Evolutionary conservation across 148 eudicot genomes (phyloP), one percentile per base, ranked within the genome.

Genomic region (Heliamphora exappendiculata): DNA sequence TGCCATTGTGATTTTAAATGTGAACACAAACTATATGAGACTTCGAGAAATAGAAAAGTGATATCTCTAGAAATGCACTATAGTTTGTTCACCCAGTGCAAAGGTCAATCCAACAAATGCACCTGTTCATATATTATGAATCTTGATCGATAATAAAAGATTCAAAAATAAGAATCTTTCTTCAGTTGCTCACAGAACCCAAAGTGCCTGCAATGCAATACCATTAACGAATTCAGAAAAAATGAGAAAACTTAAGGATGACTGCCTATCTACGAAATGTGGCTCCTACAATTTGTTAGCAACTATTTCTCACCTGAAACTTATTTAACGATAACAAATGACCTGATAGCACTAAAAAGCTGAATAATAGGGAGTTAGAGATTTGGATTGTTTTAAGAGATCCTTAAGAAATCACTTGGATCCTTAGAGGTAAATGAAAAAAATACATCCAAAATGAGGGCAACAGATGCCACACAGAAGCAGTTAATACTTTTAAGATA

Each of bases 161-260:
- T 70, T 81, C 57, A 70, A 70, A 36, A 55, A 36, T 63, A 19
- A 55, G 60, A 64, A 72, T 57, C 78, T 69, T 67, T 45, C 78
- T 73, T 54, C 67, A 45, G 79, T 28, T 34, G 76, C 71, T 72
- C 77, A 67, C 22, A 66, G 42, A 76, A 62, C 66, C 77, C 64
- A 67, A 65, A 77, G 78, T 58, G 60, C 84, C 84, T 81, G 84
- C 84, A 81, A 81, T 77, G 75, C 64, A 76, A 81, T 58, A 74
- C 63, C 80, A 67, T 49, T 73, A 37, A 45, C 33, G 57, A 47
- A 77, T 77, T 81, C 6, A 73, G 74, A 81, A 20, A 57, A 65
- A 73, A 66, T 58, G 62, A 75, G 42, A 66, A 63, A 37, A 34
- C 73, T 26, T 42, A 33, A 24, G 67, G 17, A 55, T 74, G 29